Conservation (phyloP, 2,329 filamentous ascomycete species). For the Coniochaeta hoffmannii region DNA sequence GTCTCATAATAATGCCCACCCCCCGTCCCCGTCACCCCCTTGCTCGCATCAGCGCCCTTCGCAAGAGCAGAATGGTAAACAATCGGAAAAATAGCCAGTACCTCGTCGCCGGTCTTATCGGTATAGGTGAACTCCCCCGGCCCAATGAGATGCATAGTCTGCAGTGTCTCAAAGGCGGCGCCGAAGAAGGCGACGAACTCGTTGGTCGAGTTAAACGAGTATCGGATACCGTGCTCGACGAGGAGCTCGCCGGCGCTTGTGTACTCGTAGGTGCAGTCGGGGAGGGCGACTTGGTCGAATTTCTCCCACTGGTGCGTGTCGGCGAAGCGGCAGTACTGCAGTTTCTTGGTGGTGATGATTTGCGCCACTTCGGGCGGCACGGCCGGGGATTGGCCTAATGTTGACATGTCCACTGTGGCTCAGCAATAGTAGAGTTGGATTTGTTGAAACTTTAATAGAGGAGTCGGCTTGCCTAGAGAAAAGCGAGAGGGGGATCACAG, state of each 20-base stretch:
- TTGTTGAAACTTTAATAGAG: too few species aligned
- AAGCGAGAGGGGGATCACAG: too few species aligned
- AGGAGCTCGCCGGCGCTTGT: not conserved
- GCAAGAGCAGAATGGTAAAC: not conserved
- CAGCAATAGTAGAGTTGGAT: too few species aligned
- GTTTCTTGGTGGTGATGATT: conserved; percentile 3
- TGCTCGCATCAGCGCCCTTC: not conserved
- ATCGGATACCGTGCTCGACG: not conserved
- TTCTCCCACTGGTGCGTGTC: not conserved
- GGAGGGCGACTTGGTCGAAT: conserved; percentile 1
- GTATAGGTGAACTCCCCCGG: not conserved
- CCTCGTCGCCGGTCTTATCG: not conserved
- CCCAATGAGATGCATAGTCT: conserved; percentile 3
- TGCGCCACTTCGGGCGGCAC: not conserved
- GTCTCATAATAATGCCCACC: not conserved
- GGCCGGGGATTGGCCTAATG: too few species aligned
- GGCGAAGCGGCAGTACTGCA: not conserved
- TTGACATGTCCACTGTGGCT: too few species aligned
- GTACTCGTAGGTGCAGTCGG: conserved; percentile 2
- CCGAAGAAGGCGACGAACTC: conserved; percentile 2
- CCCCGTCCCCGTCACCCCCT: not conserved
- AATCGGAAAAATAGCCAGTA: not conserved
- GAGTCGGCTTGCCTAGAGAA: too few species aligned
- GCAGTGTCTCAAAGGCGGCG: not conserved
- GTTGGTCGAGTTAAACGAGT: not conserved